Conservation (phyloP, 108 stramenopile genomes). For the Fistulifera solaris region DNA sequence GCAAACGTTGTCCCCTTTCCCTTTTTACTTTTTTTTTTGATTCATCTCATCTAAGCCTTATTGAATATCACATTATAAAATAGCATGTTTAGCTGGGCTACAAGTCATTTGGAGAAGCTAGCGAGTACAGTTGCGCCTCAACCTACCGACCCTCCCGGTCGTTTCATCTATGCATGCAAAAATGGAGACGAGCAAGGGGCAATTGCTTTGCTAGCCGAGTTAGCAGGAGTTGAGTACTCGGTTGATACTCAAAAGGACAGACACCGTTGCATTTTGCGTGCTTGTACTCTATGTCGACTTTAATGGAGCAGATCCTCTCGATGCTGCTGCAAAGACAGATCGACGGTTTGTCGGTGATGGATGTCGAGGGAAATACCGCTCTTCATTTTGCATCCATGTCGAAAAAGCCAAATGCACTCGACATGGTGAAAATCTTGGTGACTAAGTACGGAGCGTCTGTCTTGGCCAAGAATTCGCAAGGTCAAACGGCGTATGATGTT, state of each 20-base stretch:
- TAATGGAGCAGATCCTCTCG: neutral
- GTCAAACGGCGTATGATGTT: constrained; percentile 78
- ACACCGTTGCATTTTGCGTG: constrained; percentile 12
- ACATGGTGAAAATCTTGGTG: constrained; percentile 47
- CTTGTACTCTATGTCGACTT: neutral
- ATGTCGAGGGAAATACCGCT: constrained; percentile 57
- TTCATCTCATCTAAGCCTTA: too few species aligned
- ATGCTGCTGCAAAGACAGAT: neutral
- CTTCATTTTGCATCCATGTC: constrained; percentile 64
- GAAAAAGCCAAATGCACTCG: constrained; percentile 16
- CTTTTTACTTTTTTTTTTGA: too few species aligned
- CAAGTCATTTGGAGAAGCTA: constrained; percentile 48
- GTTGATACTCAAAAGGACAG: constrained; percentile 8
- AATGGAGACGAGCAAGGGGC: constrained; percentile 37
- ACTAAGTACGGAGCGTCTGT: constrained; percentile 42
- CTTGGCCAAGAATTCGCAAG: constrained; percentile 42
- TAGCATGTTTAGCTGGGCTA: constrained; percentile 78
- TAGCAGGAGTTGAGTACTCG: constrained; percentile 13
- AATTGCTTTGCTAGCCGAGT: constrained; percentile 30
- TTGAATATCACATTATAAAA: too few species aligned
- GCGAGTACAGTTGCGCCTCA: constrained; percentile 76
- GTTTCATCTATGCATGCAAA: constrained; percentile 29
- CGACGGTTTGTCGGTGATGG: constrained; percentile 10
- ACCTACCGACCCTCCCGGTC: constrained; percentile 44
- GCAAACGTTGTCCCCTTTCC: too few species aligned